Base-by-base conservation (phyloP, 2,329 filamentous ascomycete genomes). In the Cladosporium sp. region DNA sequence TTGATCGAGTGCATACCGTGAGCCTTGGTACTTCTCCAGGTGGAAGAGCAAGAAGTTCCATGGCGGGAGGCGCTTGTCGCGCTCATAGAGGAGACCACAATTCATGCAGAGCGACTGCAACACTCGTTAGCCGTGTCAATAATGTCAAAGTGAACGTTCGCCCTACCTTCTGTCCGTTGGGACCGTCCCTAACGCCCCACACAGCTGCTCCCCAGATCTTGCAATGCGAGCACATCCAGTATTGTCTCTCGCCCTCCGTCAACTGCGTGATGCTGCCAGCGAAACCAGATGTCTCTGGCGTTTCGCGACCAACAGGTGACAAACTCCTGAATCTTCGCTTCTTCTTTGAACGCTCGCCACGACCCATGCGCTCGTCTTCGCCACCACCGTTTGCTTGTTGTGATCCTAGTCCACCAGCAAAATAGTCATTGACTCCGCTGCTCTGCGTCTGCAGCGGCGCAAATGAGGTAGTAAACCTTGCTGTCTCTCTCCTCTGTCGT, bases 171-270 rank as follows among this genome's bases (percentile, higher is more conserved):
- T 87, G 81, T 51, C 91, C 92, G 51, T 81, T 77, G 11, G 93
- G 93, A 19, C 93, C 93, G 71, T 97, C 91, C 62, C 93, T 79
- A 3, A 97, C 92, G 45, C 89, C 91, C 93, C 93, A 98, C 8
- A 96, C 89, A 28, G 89, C 87, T 45, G 85, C 85, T 13, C 92
- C 93, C 83, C 87, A 92, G 33, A 96, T 83, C 55, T 79, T 79
- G 69, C 93, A 98, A 70, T 97, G 92, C 42, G 77, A 77, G 72
- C 93, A 98, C 57, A 89, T 82, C 93, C 93, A 98, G 41, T 79
- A 84, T 58, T 81, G 77, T 61, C 91, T 80, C 74, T 97, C 93
- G 63, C 59, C 58, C 50, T 95, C 89, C 1, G 82, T 82, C 52
- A 93, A 75, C 28, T 86, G 77, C 38, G 77, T 77, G 41, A 75